These are phyloP conservation scores for Chaetomiaceae sp. DNA, from an alignment of 2,329 filamentous ascomycete genomes.

Conservation along the genomic window DNA sequence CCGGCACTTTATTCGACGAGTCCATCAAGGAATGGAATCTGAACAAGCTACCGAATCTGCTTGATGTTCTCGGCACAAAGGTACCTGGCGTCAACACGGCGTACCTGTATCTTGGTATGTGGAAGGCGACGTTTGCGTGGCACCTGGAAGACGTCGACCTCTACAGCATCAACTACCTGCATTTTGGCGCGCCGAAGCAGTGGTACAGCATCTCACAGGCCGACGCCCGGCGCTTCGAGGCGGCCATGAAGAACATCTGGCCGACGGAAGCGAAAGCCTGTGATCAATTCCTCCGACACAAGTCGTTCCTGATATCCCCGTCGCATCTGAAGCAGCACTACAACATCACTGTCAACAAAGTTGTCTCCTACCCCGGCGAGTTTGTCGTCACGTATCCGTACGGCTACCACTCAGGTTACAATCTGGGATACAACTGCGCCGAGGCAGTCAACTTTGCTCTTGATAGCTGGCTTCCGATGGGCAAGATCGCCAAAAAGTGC, in stretches of 20 bases:
- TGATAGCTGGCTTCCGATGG: conserved; percentile 91
- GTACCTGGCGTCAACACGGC: conserved; percentile 97
- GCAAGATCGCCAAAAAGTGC: conserved; percentile 92
- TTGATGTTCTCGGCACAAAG: conserved; percentile 91
- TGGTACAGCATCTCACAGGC: conserved; percentile 99
- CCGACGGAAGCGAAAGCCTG: conserved; percentile 92
- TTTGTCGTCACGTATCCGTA: conserved; percentile 99
- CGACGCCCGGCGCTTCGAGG: conserved; percentile 86
- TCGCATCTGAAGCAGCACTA: conserved; percentile 80
- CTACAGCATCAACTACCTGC: conserved; percentile 99
- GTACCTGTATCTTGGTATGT: conserved; percentile 97
- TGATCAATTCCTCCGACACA: conserved; percentile 92
- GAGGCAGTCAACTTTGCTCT: conserved; percentile 98
- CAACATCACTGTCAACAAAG: conserved; percentile 92
- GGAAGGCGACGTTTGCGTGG: conserved; percentile 99
- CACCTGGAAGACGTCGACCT: conserved; percentile 97
- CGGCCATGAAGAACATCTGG: conserved; percentile 93
- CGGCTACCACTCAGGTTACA: conserved; percentile 96
- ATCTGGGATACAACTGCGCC: conserved; percentile 96
- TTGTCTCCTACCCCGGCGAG: conserved; percentile 92
- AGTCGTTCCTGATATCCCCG: conserved; percentile 94
- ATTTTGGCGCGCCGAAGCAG: conserved; percentile 97
- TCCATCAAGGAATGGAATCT: conserved; percentile 83
- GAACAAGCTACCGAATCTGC: conserved; percentile 84
- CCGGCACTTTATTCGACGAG: conserved; percentile 89